Base-by-base conservation (phyloP, 2,329 filamentous ascomycete genomes). In the Hysterium pulicare region DNA sequence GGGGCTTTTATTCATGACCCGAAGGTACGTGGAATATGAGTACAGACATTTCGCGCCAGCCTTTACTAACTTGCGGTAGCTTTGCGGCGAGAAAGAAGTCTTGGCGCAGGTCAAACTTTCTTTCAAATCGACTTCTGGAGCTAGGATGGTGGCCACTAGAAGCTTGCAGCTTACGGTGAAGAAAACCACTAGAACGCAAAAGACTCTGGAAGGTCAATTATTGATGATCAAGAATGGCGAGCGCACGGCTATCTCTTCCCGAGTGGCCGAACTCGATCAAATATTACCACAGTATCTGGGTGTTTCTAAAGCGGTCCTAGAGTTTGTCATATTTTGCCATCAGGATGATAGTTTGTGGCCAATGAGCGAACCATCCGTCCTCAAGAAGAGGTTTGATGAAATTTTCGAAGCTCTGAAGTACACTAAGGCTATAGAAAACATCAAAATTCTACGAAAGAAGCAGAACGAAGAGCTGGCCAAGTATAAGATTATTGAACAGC, bases 321-420 rank as follows among this genome's bases (percentile, higher is more conserved):
- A 97, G 53, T 86, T 86, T 45, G 93, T 98, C 63, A 96, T 98
- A 54, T 98, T 98, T 70, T 98, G 93, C 64, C 93, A 98, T 61
- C 93, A 98, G 62, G 93, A 98, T 63, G 93, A 98, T 54, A 96
- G 91, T 20, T 70, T 97, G 21, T 98, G 93, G 93, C 93, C 93
- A 0, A 83, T 98, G 77, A 94, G 89, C 61, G 88, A 95, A 58
- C 89, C 93, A 0, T 74, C 80, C 0, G 81, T 81, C 1, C 73
- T 98, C 38, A 98, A 98, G 69, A 94, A 94, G 66, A 86, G 84
- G 40, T 98, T 98, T 47, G 93, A 98, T 61, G 89, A 95, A 62
- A 98, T 98, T 9, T 98, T 98, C 54, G 93, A 97, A 68, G 93
- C 93, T 1, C 76, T 88, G 69, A 96, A 95, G 64, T 98, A 97